These are phyloP conservation scores for Zoysia pacifica DNA, from an alignment of 176 grass and related monocot genomes.

Conservation along the genomic window DNA sequence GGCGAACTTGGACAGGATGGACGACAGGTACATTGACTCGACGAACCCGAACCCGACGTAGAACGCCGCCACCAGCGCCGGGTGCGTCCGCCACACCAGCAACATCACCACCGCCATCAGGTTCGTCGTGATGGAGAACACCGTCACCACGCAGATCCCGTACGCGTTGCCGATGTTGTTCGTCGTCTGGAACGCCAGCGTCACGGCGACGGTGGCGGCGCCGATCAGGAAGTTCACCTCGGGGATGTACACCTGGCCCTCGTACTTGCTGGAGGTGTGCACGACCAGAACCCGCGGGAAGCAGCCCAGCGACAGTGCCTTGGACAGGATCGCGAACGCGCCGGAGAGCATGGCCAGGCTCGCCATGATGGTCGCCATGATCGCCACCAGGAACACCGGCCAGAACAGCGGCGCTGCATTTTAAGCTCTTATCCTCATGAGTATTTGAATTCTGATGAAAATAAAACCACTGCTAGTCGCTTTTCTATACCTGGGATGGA, in stretches of 20 bases:
- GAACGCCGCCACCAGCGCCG: slow-evolving; percentile 41
- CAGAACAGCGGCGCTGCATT: slow-evolving; percentile 57
- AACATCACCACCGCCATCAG: slow-evolving; percentile 61
- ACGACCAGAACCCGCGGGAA: slow-evolving; percentile 64
- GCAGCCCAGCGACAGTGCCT: slow-evolving; percentile 60
- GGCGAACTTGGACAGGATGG: slow-evolving; percentile 65
- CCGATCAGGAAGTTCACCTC: slow-evolving; percentile 66
- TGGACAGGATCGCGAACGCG: slow-evolving; percentile 62
- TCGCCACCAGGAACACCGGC: slow-evolving; percentile 65
- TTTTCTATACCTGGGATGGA: slow-evolving; percentile 54
- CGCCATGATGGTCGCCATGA: slow-evolving; percentile 61
- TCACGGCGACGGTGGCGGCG: slow-evolving; percentile 49
- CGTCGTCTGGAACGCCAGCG: slow-evolving; percentile 53
- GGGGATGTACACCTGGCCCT: slow-evolving; percentile 73
- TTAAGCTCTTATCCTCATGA: neutral
- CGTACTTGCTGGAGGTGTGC: slow-evolving; percentile 68
- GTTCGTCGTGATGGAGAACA: slow-evolving; percentile 61
- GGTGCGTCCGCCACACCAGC: slow-evolving; percentile 52
- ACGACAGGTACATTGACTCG: slow-evolving; percentile 58
- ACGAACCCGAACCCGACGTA: slow-evolving; percentile 22
- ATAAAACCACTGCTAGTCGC: too few species aligned
- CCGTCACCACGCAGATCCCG: slow-evolving; percentile 57
- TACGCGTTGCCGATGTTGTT: slow-evolving; percentile 66
- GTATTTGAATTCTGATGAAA: too few species aligned
- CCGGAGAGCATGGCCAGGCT: slow-evolving; percentile 74